phyloP scores from a whole-genome alignment of 2,329 filamentous ascomycete species.

The Waltergamsia citrina region DNA sequence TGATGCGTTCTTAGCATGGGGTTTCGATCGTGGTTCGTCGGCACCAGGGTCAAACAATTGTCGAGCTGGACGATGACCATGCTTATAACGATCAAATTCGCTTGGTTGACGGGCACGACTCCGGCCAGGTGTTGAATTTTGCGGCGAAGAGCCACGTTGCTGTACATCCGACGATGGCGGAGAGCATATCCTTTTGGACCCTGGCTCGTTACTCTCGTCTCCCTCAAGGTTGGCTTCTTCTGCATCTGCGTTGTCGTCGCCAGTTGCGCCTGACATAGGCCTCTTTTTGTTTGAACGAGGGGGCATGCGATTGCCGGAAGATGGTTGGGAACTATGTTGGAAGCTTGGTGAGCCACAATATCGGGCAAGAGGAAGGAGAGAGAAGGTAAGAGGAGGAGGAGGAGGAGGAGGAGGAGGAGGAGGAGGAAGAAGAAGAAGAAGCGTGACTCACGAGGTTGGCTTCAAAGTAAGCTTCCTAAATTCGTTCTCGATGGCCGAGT shows the following conservation, averaged over 20 bases:
- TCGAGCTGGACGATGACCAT: not conserved
- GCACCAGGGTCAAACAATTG: constrained; percentile 1
- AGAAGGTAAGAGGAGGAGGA: too few relatives aligned
- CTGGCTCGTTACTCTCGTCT: not conserved
- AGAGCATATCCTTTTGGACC: constrained; percentile 2
- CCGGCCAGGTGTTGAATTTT: not conserved
- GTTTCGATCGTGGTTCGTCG: not conserved
- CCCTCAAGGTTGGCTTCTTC: too few relatives aligned
- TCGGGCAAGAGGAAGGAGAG: too few relatives aligned
- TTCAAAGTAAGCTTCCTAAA: constrained; percentile 13
- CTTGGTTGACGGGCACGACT: not conserved
- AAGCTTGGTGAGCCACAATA: too few relatives aligned
- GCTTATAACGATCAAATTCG: constrained; percentile 12
- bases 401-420: not conserved
- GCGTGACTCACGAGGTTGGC: too few relatives aligned
- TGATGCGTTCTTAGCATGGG: not conserved
- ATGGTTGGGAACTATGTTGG: too few relatives aligned
- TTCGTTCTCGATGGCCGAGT: constrained; percentile 14
- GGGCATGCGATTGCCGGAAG: not conserved
- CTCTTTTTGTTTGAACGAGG: not conserved
- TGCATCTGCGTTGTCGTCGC: not conserved
- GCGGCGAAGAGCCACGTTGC: not conserved
- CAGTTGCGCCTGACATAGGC: not conserved
- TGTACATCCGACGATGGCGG: constrained; percentile 1
- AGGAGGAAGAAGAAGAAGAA: not conserved